Conservation (phyloP, 2,329 filamentous ascomycete species). For the Trichoderma atrobrunneum region DNA sequence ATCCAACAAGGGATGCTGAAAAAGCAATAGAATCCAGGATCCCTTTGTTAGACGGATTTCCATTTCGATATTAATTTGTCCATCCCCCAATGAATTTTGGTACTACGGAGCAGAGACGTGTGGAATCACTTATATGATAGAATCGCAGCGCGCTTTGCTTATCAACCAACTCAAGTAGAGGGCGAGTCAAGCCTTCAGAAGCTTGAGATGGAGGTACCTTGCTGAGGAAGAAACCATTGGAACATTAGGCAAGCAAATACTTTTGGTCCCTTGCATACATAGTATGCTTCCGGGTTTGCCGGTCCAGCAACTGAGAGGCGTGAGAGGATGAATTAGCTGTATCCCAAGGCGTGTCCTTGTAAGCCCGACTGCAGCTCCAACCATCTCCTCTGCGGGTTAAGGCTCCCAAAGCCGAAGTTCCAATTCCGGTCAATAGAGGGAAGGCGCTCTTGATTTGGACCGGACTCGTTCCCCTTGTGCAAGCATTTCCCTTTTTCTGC, state of each 20-base stretch:
- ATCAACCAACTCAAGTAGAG: not conserved
- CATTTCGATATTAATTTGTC: not conserved
- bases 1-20: not conserved
- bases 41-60: not conserved
- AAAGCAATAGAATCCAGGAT: not conserved
- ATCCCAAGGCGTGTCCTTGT: not conserved
- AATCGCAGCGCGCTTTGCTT: not conserved
- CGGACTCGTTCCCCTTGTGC: not conserved
- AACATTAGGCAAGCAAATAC: not conserved
- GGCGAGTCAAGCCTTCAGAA: not conserved
- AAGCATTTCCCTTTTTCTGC: not conserved
- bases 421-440: not conserved
- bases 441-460: not conserved
- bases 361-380: not conserved
- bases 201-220: not conserved
- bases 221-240: not conserved
- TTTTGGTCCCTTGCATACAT: not conserved
- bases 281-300: not conserved
- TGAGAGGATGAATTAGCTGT: not conserved
- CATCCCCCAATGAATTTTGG: not conserved
- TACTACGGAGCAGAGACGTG: not conserved
- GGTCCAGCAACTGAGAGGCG: not conserved
- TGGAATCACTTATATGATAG: not conserved
- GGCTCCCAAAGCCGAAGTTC: not conserved
- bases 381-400: not conserved